Percentiles rank a stretch among this genome's conserved stretches.
phyloP scores from a whole-genome alignment of 768 basidiomycete species.

The Crassisporium funariophilum region DNA sequence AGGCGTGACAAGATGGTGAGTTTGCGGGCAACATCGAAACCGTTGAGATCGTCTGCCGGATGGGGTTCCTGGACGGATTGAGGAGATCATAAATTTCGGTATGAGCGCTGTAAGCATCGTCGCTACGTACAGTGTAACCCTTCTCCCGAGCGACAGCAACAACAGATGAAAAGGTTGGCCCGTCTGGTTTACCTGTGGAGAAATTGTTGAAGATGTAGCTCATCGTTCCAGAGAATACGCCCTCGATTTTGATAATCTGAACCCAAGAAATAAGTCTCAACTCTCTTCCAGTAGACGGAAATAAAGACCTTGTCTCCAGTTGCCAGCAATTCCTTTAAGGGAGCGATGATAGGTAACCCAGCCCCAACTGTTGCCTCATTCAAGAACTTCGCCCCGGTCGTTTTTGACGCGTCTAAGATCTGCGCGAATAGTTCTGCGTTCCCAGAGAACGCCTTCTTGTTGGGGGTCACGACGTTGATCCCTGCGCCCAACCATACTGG shows the following conservation, averaged over 20 bases:
- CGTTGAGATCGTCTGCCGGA: conserved; percentile 95
- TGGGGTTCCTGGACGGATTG: conserved; percentile 78
- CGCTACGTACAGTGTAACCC: conserved; percentile 81
- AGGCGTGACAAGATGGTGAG: conserved; percentile 92
- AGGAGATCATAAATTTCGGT: not conserved
- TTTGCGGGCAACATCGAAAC: conserved; percentile 96
- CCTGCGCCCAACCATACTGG: conserved; percentile 78
- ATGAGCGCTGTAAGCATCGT: not conserved
- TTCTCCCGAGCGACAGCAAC: conserved; percentile 87
- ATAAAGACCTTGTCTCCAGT: conserved; percentile 85
- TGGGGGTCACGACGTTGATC: conserved; percentile 90
- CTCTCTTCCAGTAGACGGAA: not conserved
- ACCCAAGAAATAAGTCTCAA: not conserved
- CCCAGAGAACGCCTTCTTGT: conserved; percentile 95
- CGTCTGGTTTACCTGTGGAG: conserved; percentile 67
- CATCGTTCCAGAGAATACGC: conserved; percentile 96
- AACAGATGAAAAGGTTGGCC: conserved; percentile 84
- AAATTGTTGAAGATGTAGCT: conserved; percentile 99
- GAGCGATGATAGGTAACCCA: conserved; percentile 89
- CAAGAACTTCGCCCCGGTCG: conserved; percentile 67
- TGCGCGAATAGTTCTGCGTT: conserved; percentile 63
- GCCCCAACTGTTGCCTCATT: conserved; percentile 96
- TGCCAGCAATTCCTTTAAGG: conserved; percentile 86
- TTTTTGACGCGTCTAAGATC: conserved; percentile 62
- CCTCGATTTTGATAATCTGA: conserved; percentile 89